Evolutionary conservation across 2,329 filamentous ascomycete species (phyloP).

Genomic region (Epichloe sylvatica): DNA sequence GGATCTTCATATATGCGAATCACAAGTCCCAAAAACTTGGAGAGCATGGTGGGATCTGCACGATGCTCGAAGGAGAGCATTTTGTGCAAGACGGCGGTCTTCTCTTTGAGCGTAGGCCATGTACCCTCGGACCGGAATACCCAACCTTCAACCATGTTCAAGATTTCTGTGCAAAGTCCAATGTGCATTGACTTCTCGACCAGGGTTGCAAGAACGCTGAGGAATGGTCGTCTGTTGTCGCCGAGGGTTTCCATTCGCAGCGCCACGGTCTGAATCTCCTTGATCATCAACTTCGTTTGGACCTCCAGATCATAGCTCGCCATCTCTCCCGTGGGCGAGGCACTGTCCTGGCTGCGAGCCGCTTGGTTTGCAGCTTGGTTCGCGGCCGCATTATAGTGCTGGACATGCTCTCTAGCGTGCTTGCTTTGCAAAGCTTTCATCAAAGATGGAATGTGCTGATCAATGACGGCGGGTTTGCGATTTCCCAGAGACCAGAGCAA

Average conservation of each 20-base stretch:
- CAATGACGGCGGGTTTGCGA: constrained; percentile 73
- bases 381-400: constrained; percentile 48
- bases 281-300: constrained; percentile 84
- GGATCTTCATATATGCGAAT: constrained; percentile 97
- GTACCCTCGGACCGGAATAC: constrained; percentile 91
- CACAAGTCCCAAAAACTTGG: constrained; percentile 87
- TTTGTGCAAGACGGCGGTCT: constrained; percentile 96
- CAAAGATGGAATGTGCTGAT: constrained; percentile 71
- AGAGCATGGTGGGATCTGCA: constrained; percentile 68
- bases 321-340: constrained; percentile 40
- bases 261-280: constrained; percentile 85
- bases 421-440: constrained; percentile 92
- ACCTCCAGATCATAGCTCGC: constrained; percentile 69
- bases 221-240: constrained; percentile 80
- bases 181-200: constrained; percentile 90
- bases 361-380: constrained; percentile 32
- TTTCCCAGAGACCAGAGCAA: constrained; percentile 84
- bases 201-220: constrained; percentile 85
- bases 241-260: constrained; percentile 84
- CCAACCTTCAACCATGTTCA: constrained; percentile 90
- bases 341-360: constrained; percentile 38
- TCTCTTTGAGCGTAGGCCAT: constrained; percentile 95
- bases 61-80: constrained; percentile 93
- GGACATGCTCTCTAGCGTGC: constrained; percentile 86
- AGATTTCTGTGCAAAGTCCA: constrained; percentile 76